Evolutionary conservation across 2,329 filamentous ascomycete species (phyloP).

Genomic region (Exophiala sp.): DNA sequence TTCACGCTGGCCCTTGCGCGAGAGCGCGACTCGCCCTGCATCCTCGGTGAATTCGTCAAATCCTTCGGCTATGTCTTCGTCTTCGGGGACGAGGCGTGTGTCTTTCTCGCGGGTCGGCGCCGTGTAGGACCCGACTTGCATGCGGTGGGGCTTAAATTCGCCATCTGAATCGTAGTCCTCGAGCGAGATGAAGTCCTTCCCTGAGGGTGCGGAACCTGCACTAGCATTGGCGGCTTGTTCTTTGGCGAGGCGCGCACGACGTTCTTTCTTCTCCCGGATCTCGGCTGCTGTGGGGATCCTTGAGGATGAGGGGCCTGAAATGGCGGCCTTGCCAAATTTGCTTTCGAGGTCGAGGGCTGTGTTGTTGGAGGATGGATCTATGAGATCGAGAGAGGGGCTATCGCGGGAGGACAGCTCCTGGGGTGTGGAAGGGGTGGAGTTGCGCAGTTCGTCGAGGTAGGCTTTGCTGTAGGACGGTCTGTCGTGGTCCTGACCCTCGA

Average conservation of each 20-base stretch:
- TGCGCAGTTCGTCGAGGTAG: constrained; percentile 79
- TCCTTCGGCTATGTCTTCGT: constrained; percentile 89
- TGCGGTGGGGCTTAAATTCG: constrained; percentile 29
- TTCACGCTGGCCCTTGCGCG: constrained; percentile 58
- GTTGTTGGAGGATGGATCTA: constrained; percentile 23
- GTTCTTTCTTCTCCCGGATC: constrained; percentile 85
- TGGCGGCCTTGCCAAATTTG: constrained; percentile 46
- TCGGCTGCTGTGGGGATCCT: constrained; percentile 76
- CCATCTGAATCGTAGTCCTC: constrained; percentile 30
- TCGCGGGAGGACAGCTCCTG: constrained; percentile 53
- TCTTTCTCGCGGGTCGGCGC: constrained; percentile 58
- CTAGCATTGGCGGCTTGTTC: constrained; percentile 46
- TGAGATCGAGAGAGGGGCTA: constrained; percentile 20
- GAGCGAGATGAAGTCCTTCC: constrained; percentile 42
- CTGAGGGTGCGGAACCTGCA: background rate
- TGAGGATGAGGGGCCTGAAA: constrained; percentile 31
- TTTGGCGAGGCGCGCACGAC: constrained; percentile 74
- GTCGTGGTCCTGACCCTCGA: constrained; percentile 12
- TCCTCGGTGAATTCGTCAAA: constrained; percentile 92
- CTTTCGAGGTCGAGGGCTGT: constrained; percentile 50
- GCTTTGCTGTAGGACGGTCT: constrained; percentile 81
- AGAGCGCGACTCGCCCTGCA: constrained; percentile 67
- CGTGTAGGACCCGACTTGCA: constrained; percentile 31
- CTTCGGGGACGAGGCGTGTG: constrained; percentile 73
- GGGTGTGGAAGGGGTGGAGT: constrained; percentile 79